Base-by-base conservation (phyloP, 1,139 yeast species). In the Geotrichum australiense region DNA sequence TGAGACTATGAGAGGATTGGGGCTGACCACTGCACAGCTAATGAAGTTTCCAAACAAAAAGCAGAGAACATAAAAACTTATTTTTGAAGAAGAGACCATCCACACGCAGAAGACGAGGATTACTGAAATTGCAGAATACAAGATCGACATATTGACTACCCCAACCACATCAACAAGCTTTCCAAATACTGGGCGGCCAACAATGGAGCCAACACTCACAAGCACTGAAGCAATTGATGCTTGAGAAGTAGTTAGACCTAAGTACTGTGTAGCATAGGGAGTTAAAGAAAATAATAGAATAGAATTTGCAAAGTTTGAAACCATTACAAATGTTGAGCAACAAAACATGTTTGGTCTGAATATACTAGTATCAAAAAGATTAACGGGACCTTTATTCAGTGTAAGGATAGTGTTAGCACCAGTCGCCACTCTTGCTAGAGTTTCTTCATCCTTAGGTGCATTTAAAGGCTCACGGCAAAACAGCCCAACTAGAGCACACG, bases 181-280 rank as follows among this genome's bases (percentile, higher is more conserved):
- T 0, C 93, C 91, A 57, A 79, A 65, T 1, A 62, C 28, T 1
- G 89, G 89, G 50, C 91, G 67, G 0, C 91, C 91, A 11, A 81
- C 49, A 2, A 70, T 61, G 58, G 80, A 87, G 1, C 79, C 79
- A 3, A 74, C 77, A 56, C 77, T 78, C 52, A 80, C 62, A 5
- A 78, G 57, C 0, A 86, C 79, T 2, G 85, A 77, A 22, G 80
- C 61, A 16, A 66, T 61, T 4, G 86, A 70, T 3, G 79, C 85
- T 50, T 80, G 78, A 16, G 66, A 55, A 22, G 69, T 58, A 5
- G 74, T 53, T 30, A 80, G 59, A 0, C 87, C 87, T 24, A 77
- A 67, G 18, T 22, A 33, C 19, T 80, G 66, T 1, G 74, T 66
- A 14, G 80, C 80, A 55, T 74, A 80, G 2, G 84, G 65, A 1